Evolutionary conservation across 257 asterid species (phyloP), one percentile per base, ranked within the genome.

Genomic region (Gentiana macrophylla): DNA sequence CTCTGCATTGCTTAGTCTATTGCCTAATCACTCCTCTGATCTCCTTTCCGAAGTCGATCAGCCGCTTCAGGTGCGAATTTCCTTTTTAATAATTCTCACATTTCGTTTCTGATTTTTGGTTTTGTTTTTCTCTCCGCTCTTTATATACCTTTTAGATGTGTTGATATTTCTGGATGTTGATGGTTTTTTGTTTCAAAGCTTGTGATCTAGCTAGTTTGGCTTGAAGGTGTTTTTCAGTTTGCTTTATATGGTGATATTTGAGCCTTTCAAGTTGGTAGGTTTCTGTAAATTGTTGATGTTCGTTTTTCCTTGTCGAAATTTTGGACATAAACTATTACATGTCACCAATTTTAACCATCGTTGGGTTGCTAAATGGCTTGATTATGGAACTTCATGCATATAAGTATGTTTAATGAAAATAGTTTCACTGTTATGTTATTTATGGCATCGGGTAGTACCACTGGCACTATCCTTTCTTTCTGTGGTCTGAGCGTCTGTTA

Each of bases 31-130:
- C 72, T 83, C 97, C 63, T 78, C 95, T 49, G 97, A 88, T 92
- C 99, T 92, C 64, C 95, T 88, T 69, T 92, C 97, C 62, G 97
- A 92, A 82, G 80, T 86, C 62, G 97, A 88, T 61, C 99, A 92
- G 67, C 99, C 97, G 57, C 91, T 92, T 55, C 97, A 87, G 98
- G 98, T 91, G 12, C 24, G 24, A 36, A 44, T 8, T 36, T 46
- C 0, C 46, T 45, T 4, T 41, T 3, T 41, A 41, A 24, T 24
- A 24, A 24, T 24, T 24, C 24, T 7, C 53, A n/a, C 32, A 43
- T 50, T 51, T 0, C 1, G 1, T 41, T n/a, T 43, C 44, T 6
- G 1, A 4, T 41, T 41, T 3, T 9, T 33, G n/a, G 6, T 2
- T 45, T 2, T 2, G 1, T 4, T 1, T 33, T 56, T 38, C 0